Percentiles rank a stretch among this genome's conserved stretches.
phyloP scores from a whole-genome alignment of 2,329 filamentous ascomycete genomes.

The Aspergillus aculeatinus region DNA sequence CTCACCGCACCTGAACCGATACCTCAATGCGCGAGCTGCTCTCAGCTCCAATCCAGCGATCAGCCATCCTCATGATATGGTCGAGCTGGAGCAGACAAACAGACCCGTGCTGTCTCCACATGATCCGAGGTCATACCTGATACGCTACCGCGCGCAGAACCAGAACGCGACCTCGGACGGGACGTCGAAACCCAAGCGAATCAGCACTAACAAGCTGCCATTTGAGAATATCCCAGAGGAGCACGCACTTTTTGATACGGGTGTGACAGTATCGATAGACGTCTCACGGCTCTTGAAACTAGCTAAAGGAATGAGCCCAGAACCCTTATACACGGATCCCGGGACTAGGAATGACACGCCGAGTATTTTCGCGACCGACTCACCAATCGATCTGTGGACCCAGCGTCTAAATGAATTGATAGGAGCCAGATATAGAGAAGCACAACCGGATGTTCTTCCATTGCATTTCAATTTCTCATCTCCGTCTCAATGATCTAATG shows the following conservation, averaged over 20 bases:
- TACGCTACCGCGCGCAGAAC: conserved; percentile 19
- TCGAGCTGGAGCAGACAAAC: neutral
- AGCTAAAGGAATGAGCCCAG: conserved; percentile 7
- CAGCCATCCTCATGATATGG: neutral
- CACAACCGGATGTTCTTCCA: conserved; percentile 5
- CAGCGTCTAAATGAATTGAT: conserved; percentile 18
- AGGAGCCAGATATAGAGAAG: conserved; percentile 18
- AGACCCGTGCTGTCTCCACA: conserved; percentile 17
- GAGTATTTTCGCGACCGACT: conserved; percentile 3
- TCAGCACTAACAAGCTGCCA: conserved; percentile 27
- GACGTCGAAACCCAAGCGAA: conserved; percentile 9
- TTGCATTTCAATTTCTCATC: conserved; percentile 22
- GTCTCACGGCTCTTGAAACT: conserved; percentile 7
- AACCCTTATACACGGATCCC: conserved; percentile 23
- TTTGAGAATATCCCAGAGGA: conserved; percentile 30
- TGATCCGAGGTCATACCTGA: conserved; percentile 35
- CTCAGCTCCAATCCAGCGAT: conserved; percentile 10
- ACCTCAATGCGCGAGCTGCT: conserved; percentile 31
- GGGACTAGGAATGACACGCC: conserved; percentile 16
- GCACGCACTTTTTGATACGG: conserved; percentile 23
- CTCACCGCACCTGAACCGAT: conserved; percentile 33
- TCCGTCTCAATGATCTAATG: neutral
- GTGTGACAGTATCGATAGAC: conserved; percentile 11
- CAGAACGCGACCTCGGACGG: neutral
- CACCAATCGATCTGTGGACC: conserved; percentile 19